phyloP scores from a whole-genome alignment of 768 basidiomycete species.

The Psilocybe cubensis region DNA sequence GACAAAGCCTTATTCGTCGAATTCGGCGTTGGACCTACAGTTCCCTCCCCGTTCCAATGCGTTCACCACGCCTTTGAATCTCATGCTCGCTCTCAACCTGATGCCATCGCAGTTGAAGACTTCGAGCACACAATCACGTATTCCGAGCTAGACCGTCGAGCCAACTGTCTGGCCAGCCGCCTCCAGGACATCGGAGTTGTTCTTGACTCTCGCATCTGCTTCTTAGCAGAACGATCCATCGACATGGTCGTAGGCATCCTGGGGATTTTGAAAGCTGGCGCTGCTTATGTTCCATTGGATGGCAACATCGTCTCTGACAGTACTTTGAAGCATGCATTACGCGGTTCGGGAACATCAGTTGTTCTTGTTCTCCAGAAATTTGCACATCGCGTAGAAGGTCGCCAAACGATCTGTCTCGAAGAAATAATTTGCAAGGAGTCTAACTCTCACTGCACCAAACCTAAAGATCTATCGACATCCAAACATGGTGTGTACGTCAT shows the following conservation, averaged over 20 bases:
- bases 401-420: slow-evolving; percentile 30
- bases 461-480: slow-evolving; percentile 38
- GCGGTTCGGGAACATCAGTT: slow-evolving; percentile 45
- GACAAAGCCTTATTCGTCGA: slow-evolving; percentile 48
- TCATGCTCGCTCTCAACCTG: slow-evolving; percentile 44
- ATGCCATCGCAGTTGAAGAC: slow-evolving; percentile 53
- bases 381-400: slow-evolving; percentile 35
- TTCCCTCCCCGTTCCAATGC: slow-evolving; percentile 45
- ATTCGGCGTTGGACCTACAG: slow-evolving; percentile 46
- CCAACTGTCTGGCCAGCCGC: slow-evolving; percentile 47
- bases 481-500: slow-evolving; percentile 59
- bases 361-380: slow-evolving; percentile 49
- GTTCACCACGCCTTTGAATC: slow-evolving; percentile 60
- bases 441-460: slow-evolving; percentile 35
- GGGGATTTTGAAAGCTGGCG: slow-evolving; percentile 59
- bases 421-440: slow-evolving; percentile 23
- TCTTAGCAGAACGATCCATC: slow-evolving; percentile 58
- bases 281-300: slow-evolving; percentile 62
- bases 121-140: slow-evolving; percentile 52
- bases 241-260: slow-evolving; percentile 56
- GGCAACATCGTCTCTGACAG: slow-evolving; percentile 60
- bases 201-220: slow-evolving; percentile 54
- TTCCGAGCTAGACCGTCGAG: slow-evolving; percentile 48
- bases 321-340: slow-evolving; percentile 53
- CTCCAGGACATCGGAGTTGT: slow-evolving; percentile 47